Evolutionary conservation across 441 rosid species (phyloP), one percentile per base, ranked within the genome.

Genomic region (Populus trichocarpa): DNA sequence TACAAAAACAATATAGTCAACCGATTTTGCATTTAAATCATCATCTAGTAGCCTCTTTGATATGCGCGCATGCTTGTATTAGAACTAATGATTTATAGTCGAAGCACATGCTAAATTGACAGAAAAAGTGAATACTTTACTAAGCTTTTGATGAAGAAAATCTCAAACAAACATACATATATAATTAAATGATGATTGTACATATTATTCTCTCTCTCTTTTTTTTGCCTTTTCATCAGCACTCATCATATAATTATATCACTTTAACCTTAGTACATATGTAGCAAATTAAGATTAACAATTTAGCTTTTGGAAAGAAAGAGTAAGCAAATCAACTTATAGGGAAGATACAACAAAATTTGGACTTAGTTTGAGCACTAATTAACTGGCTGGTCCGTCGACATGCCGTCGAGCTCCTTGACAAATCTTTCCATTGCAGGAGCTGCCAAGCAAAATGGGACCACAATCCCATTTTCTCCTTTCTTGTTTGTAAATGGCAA

Each of bases 381-480:
- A 3, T 38, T 9, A 4, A 46, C 35, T 22, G 67, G 50, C 3
- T 63, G 11, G 35, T n/a, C 65, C 20, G 72, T 61, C 59, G 78
- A 53, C 70, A 78, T 35, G 26, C 23, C 32, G 0, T 80, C 71
- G 5, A 85, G 26, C 77, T 88, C 91, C 67, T 75, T 61, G 0
- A 8, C 79, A 40, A 91, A 90, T 8, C 81, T 83, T 3, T 83
- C 72, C 89, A 88, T 90, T 0, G 86, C 87, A 3, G 59, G 75
- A 3, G 75, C 78, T 0, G 91, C 86, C 75, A 88, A 84, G 82
- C 88, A 86, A 65, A 88, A 61, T 0, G 87, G 85, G 73, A 87
- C 79, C 14, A 83, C 18, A 18, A 84, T 78, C 26, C 90, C 90
- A 5, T 36, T 75, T 65, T 85, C 88, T 32, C 88, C 88, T 38